These are phyloP conservation scores for Neonectria sp. DNA, from an alignment of 2,329 filamentous ascomycete species.

Conservation along the genomic window DNA sequence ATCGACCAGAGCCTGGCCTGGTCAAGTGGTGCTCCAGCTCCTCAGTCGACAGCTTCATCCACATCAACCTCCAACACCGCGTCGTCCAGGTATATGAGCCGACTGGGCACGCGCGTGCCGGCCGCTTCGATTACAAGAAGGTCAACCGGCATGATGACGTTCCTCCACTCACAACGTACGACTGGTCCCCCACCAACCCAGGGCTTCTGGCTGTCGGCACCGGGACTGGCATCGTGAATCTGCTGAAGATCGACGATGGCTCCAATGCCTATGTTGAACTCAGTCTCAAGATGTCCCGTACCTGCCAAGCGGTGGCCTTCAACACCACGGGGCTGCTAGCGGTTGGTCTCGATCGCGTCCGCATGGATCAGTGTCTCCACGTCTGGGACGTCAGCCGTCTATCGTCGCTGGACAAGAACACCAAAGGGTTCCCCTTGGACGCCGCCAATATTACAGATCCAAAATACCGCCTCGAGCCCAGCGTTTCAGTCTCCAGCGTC, in stretches of 20 bases:
- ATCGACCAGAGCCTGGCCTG: conserved; percentile 73
- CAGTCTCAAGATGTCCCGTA: conserved; percentile 80
- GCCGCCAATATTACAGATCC: conserved; percentile 69
- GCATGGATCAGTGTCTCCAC: conserved; percentile 86
- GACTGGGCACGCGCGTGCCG: conserved; percentile 70
- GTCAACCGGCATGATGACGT: conserved; percentile 74
- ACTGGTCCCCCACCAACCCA: conserved; percentile 75
- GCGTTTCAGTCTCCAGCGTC: conserved; percentile 85
- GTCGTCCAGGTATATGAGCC: conserved; percentile 76
- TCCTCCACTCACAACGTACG: conserved; percentile 75
- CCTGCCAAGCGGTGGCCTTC: conserved; percentile 87
- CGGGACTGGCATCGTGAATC: conserved; percentile 80
- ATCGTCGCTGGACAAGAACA: conserved; percentile 62
- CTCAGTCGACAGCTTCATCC: conserved; percentile 72
- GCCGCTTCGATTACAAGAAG: conserved; percentile 71
- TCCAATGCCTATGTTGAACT: conserved; percentile 77
- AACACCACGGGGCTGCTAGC: conserved; percentile 80
- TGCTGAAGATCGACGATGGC: conserved; percentile 80
- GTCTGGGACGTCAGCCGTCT: conserved; percentile 84
- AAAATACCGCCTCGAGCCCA: conserved; percentile 72
- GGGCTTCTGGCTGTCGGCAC: conserved; percentile 83
- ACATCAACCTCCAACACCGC: conserved; percentile 75
- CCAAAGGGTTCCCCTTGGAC: conserved; percentile 66
- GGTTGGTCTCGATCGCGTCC: conserved; percentile 84
- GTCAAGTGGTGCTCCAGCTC: conserved; percentile 77